These are phyloP conservation scores for Jaltomata sinuosa DNA, from an alignment of 257 asterid species.

Conservation along the genomic window DNA sequence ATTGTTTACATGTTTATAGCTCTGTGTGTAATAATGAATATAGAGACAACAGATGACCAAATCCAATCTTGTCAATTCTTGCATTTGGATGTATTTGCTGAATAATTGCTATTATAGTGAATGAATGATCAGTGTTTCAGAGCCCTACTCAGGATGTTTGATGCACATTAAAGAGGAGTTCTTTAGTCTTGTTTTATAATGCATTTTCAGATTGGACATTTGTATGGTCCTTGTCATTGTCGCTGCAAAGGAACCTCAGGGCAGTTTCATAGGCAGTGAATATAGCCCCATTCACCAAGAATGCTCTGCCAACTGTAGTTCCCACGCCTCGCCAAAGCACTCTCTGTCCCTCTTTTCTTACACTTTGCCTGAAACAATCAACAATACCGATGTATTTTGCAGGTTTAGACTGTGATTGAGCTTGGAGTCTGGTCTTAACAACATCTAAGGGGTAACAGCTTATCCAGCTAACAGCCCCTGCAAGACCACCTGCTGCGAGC, in stretches of 20 bases:
- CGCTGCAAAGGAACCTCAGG: conserved; percentile 30
- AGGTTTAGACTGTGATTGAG: conserved; percentile 20
- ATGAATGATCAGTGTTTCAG: background rate
- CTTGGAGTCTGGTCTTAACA: conserved; percentile 68
- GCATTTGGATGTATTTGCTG: background rate
- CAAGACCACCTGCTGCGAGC: conserved; percentile 67
- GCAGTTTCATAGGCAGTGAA: conserved; percentile 72
- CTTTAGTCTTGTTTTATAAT: background rate
- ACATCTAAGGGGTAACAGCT: conserved; percentile 72
- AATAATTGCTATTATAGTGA: background rate
- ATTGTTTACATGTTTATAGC: background rate
- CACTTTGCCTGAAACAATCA: conserved; percentile 46
- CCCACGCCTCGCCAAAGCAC: conserved; percentile 78
- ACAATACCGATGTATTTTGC: conserved; percentile 35
- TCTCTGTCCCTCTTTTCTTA: conserved; percentile 40
- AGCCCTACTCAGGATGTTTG: background rate
- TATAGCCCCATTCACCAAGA: conserved; percentile 57
- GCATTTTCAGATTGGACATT: conserved; percentile 18
- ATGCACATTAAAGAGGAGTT: background rate
- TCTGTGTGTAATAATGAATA: background rate
- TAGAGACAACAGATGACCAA: background rate
- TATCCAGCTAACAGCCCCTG: conserved; percentile 76
- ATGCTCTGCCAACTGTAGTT: conserved; percentile 58
- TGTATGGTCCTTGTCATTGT: conserved; percentile 9
- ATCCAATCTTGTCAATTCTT: background rate